These are phyloP conservation scores for Neofusicoccum ribis DNA, from an alignment of 2,329 filamentous ascomycete species.

Conservation along the genomic window DNA sequence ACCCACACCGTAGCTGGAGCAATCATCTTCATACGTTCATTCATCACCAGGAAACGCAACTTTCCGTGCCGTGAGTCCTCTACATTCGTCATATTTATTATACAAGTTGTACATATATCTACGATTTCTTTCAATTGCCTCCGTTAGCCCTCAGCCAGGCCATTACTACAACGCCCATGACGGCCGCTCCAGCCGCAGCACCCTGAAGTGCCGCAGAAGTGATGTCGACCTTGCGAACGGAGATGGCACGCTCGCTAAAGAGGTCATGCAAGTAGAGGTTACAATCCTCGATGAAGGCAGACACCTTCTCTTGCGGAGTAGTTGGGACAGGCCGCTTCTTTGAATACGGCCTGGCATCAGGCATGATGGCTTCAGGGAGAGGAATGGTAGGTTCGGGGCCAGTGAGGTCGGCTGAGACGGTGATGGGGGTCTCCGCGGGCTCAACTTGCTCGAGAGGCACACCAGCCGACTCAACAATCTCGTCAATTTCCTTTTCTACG, in stretches of 20 bases:
- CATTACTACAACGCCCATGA: slow-evolving; percentile 26
- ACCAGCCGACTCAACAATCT: slow-evolving; percentile 24
- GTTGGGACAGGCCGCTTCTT: background rate
- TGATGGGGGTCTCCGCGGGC: background rate
- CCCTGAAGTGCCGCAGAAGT: slow-evolving; percentile 48
- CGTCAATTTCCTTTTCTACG: slow-evolving; percentile 28
- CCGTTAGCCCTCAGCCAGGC: background rate
- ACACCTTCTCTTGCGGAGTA: background rate
- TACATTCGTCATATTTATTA: background rate
- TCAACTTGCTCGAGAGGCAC: slow-evolving; percentile 17
- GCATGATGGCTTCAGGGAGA: slow-evolving; percentile 10
- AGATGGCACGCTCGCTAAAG: slow-evolving; percentile 47
- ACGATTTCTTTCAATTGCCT: background rate
- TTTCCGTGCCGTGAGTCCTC: background rate
- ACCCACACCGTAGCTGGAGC: no score
- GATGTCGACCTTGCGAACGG: slow-evolving; percentile 47
- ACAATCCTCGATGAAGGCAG: slow-evolving; percentile 18
- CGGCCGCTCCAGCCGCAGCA: slow-evolving; percentile 42
- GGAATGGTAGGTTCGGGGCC: slow-evolving; percentile 12
- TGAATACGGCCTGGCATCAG: slow-evolving; percentile 17
- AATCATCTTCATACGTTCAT: no score
- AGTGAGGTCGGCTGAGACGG: background rate
- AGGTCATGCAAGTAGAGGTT: slow-evolving; percentile 29
- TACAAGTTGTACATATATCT: slow-evolving; percentile 13
- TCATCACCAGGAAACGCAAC: background rate